Base-by-base conservation (phyloP, 2,329 filamentous ascomycete genomes). In the Claviceps purpurea region DNA sequence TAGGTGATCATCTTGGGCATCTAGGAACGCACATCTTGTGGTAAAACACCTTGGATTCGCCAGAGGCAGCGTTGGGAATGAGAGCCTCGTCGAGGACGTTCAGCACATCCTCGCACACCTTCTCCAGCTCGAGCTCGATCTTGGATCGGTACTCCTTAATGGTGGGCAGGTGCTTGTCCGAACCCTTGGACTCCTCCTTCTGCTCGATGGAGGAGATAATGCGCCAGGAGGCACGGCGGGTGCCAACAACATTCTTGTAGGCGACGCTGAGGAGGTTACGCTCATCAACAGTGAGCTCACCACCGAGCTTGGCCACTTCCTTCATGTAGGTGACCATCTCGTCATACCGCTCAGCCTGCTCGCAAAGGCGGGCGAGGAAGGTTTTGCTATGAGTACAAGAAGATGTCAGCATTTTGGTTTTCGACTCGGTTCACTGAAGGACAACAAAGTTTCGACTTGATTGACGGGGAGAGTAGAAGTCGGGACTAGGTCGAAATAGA, bases 301-400 rank as follows among this genome's bases (percentile, higher is more conserved):
- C 79, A 62, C 78, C 81, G 63, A 84, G 71, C 77, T 95, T 94
- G 74, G 91, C 91, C 67, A 97, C 91, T 85, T 96, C 89, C 88
- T 97, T 97, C 93, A 97, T 97, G 79, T 91, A 96, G 70, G 84
- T 89, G 65, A 97, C 91, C 91, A 97, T 97, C 78, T 97, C 93
- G 91, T 98, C 91, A 77, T 98, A 98, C 71, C 91, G 91, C 82
- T 97, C 93, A 71, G 93, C 93, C 84, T 98, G 93, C 87, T 97
- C 93, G 81, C 93, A 97, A 71, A 98, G 89, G 78, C 93, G 85
- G 74, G 93, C 93, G 73, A 97, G 89, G 82, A 97, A 97, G 70
- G 93, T 97, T 85, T 97, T 97, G 86, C 89, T 95, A 72, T 70
- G 42, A 22, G 49, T 51, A 44, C 50, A 53, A 47, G 34, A 50